A percentile compares a stretch with the other conserved stretches of the same genome.
phyloP scores from a whole-genome alignment of 371 early-diverging fungal species.

The Rhizopus delemar region DNA sequence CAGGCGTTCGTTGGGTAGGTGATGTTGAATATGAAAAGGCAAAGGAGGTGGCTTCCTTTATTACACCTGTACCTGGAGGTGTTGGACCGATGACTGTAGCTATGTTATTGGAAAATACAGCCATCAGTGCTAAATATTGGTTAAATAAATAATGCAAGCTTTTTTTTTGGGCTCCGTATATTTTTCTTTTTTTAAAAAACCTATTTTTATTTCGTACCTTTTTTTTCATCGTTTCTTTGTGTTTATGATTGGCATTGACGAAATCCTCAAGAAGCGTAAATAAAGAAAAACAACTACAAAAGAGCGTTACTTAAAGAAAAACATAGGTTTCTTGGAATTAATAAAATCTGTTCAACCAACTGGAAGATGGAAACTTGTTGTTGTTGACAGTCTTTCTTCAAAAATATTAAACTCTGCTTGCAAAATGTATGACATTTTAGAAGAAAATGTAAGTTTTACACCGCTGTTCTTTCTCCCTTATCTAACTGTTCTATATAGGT shows the following conservation, averaged over 20 bases:
- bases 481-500: constrained; percentile 23
- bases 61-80: constrained; percentile 96
- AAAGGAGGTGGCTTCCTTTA: constrained; percentile 67
- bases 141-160: constrained; percentile 16
- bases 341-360: constrained; percentile 70
- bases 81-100: constrained; percentile 98
- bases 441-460: constrained; percentile 80
- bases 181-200: background rate
- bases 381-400: constrained; percentile 84
- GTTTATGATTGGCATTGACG: constrained; percentile 47
- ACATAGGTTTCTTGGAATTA: constrained; percentile 67
- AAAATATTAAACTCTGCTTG: constrained; percentile 85
- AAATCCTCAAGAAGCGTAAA: constrained; percentile 42
- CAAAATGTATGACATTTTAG: constrained; percentile 90
- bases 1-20: constrained; percentile 88
- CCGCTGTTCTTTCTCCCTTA: background rate
- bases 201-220: constrained; percentile 2
- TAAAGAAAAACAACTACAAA: background rate
- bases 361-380: constrained; percentile 86
- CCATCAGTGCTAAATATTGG: constrained; percentile 74
- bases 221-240: constrained; percentile 7
- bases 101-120: constrained; percentile 88
- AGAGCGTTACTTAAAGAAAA: background rate
- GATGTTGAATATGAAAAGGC: constrained; percentile 87
- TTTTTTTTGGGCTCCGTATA: background rate